phyloP scores from a whole-genome alignment of 2,329 filamentous ascomycete genomes.

The Aspergillus ochraceus region DNA sequence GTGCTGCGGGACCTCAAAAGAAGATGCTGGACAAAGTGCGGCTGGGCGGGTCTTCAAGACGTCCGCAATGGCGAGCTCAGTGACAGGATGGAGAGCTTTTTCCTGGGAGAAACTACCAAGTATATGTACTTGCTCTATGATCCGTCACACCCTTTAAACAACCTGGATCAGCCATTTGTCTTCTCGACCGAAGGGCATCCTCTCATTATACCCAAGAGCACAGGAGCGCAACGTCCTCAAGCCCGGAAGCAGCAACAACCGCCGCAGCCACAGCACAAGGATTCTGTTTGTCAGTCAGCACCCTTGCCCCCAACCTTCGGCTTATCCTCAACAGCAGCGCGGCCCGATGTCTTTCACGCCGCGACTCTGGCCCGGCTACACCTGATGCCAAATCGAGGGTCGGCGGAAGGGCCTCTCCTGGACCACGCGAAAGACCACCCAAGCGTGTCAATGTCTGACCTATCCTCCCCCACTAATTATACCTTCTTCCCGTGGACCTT shows the following conservation, averaged over 20 bases:
- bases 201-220: conserved; percentile 70
- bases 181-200: conserved; percentile 97
- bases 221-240: conserved; percentile 10
- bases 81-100: conserved; percentile 99
- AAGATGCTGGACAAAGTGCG: conserved; percentile 85
- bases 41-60: conserved; percentile 87
- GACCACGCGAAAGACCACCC: conserved; percentile 57
- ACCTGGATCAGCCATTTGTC: conserved; percentile 80
- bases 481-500: conserved; percentile 94
- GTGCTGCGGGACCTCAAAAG: conserved; percentile 82
- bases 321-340: conserved; percentile 75
- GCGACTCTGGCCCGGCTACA: conserved; percentile 81
- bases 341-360: conserved; percentile 83
- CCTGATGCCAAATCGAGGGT: conserved; percentile 61
- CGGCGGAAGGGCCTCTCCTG: conserved; percentile 58
- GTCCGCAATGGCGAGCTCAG: conserved; percentile 79
- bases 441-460: conserved; percentile 55
- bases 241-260: conserved; percentile 9
- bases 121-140: conserved; percentile 94
- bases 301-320: conserved; percentile 63
- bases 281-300: conserved; percentile 66
- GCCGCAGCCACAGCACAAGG: conserved; percentile 8
- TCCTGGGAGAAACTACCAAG: conserved; percentile 92
- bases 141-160: conserved; percentile 80
- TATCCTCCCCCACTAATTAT: conserved; percentile 68